phyloP scores from a whole-genome alignment of 1,284 basidiomycete genomes.

The Ceratobasidium sp. region DNA sequence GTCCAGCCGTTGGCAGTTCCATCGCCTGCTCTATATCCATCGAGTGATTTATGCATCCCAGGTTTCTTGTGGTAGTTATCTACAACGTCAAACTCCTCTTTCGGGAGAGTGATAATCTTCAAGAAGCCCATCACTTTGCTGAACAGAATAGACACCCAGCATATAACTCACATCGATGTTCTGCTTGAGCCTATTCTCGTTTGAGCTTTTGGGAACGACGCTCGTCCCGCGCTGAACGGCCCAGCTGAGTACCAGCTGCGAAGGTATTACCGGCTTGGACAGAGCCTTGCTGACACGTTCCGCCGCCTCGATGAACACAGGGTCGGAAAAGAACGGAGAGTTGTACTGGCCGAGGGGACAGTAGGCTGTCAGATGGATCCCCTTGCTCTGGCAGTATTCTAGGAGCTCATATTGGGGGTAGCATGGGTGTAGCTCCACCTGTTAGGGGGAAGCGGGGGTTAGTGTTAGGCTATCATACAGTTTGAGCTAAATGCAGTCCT shows the following conservation, averaged over 20 bases:
- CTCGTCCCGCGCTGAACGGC: conserved; percentile 58
- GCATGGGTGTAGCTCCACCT: conserved; percentile 67
- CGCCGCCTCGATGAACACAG: conserved; percentile 60
- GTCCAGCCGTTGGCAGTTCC: conserved; percentile 61
- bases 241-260: conserved; percentile 66
- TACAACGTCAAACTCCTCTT: conserved; percentile 57
- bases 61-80: conserved; percentile 58
- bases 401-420: conserved; percentile 67
- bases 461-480: neutral
- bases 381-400: conserved; percentile 65
- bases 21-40: conserved; percentile 51
- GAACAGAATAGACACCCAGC: too few species aligned
- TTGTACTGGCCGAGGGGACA: conserved; percentile 67
- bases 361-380: conserved; percentile 75
- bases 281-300: conserved; percentile 45
- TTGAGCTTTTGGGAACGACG: conserved; percentile 64
- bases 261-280: conserved; percentile 60
- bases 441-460: neutral
- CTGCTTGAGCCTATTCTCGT: conserved; percentile 59
- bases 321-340: conserved; percentile 57
- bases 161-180: conserved; percentile 61
- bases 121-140: too few species aligned
- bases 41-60: conserved; percentile 61
- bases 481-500: neutral
- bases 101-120: conserved; percentile 55